Base-by-base conservation (phyloP, 1,139 yeast genomes). In the Meyerozyma sp. region DNA sequence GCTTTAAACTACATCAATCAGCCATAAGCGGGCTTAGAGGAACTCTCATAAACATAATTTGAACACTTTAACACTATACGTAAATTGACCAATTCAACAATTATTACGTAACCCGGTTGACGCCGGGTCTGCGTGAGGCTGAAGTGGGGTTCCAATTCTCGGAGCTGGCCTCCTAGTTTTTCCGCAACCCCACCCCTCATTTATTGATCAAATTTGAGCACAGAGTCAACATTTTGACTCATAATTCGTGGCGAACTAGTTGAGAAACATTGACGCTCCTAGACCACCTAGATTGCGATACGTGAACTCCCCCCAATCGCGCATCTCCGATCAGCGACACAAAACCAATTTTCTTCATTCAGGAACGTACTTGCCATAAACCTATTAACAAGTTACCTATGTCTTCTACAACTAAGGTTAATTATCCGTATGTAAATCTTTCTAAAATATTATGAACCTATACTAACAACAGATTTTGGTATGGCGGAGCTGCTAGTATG, bases 401-500 rank as follows among this genome's bases (percentile, higher is more conserved):
- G 37, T 9, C 37, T 34, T 11, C 26, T 8, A 11, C 37, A 11
- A 34, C 25, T 9, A 34, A 34, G 37, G 26, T 21, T n/a, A 34
- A 34, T 18, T 34, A 34, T 21, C 37, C 37, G 37, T 34, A 34
- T 7, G 37, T 29, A 11, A 7, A 28, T 21, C 9, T 18, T 10
- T 14, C 7, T 3, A 18, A 8, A 8, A 8, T 30, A 21, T 21
- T 6, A 8, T 39, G 16, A 28, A 9, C 11, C 7, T 7, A 28
- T 48, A 50, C 55, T 52, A 54, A 53, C 57, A 41, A 40, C 16
- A 70, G 73, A 39, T 72, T 73, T 49, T 73, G 77, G 77, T 73
- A 72, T 52, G 78, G 78, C 32, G 78, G 82, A 42, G 82, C 80
- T 13, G 79, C 86, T n/a, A 82, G 86, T 49, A 79, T 79, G 73